Base-by-base conservation (phyloP, 2,329 filamentous ascomycete genomes). In the Davidsoniella virescens region DNA sequence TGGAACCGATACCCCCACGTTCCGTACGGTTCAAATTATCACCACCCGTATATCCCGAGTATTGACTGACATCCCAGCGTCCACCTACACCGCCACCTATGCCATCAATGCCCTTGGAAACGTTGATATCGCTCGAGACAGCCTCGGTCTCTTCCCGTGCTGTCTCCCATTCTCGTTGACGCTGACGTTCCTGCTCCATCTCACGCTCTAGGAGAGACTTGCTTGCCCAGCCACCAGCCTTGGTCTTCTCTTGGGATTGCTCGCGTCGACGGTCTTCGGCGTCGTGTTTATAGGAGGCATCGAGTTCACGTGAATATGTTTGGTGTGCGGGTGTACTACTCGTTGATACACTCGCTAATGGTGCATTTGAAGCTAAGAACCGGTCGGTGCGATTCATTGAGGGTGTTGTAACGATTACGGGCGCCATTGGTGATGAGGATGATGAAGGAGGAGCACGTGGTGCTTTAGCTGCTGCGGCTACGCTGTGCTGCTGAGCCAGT, bases 91-190 rank as follows among this genome's bases (percentile, higher is more conserved):
- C 78, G 40, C n/a, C n/a, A n/a, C n/a, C n/a, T n/a, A 77, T 74
- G 0, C 80, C 81, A 20, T 82, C 78, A 12, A 74, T 70, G 14
- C 70, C 70, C 50, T 71, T 71, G 18, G 76, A 73, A 29, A 10
- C 7, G 7, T 10, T 10, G 26, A 29, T 29, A 29, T 7, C 26
- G 10, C 26, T 29, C 8, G 26, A 29, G 26, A 8, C 10, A 29
- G 26, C 26, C 26, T 29, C 26, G 16, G 77, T 75, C 56, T 75
- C 76, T 59, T 77, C 70, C 63, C 90, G 85, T 1, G 77, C 69
- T 55, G 84, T 77, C 62, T 92, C 84, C 85, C 85, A 88, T 61
- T 88, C 84, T 51, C 71, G 73, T 65, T 88, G 84, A 12, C 83
- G 70, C 65, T 86, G 76, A 7, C 84, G 71, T 63, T 88, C 84